Evolutionary conservation across 2,329 filamentous ascomycete species (phyloP), one percentile per base, ranked within the genome.

Genomic region (Aulographum hederae): DNA sequence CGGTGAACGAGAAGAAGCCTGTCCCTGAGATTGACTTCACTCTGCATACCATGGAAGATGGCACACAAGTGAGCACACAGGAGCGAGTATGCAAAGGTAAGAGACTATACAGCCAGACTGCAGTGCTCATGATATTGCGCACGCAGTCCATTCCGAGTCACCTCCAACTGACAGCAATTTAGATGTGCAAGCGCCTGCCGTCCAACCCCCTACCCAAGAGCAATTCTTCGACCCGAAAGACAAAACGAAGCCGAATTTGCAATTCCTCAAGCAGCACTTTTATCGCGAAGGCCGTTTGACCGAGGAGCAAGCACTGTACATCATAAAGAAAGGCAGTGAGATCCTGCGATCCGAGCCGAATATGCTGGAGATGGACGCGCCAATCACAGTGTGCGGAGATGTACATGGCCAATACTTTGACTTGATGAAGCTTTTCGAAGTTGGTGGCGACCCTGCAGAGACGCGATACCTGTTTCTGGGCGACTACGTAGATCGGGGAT

Each of bases 341-440:
- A 60, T 98, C 31, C 66, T 98, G 46, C 78, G 77, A 49, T 67
- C 76, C 39, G 89, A 98, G 60, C 86, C 89, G 41, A 98, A 95
- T 56, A 65, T 98, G 41, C 67, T 98, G 43, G 89, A 98, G 65
- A 98, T 98, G 89, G 89, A 98, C 56, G 89, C 89, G 26, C 89
- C 89, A 38, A 98, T 98, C 51, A 98, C 89, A 6, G 89, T 98
- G 31, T 98, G 89, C 48, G 89, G 89, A 51, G 89, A 98, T 50
- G 85, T 98, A 33, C 89, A 98, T 57, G 89, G 89, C 43, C 89
- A 98, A 60, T 98, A 95, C 62, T 98, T 93, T 56, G 89, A 98
- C 56, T 60, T 98, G 51, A 98, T 98, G 89, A 98, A 98, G 65
- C 68, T 98, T 20, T 98, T 98, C 48, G 89, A 98, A 57, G 89